These are phyloP conservation scores for Hypoxylon sp. DNA, from an alignment of 2,329 filamentous ascomycete species.

Conservation along the genomic window DNA sequence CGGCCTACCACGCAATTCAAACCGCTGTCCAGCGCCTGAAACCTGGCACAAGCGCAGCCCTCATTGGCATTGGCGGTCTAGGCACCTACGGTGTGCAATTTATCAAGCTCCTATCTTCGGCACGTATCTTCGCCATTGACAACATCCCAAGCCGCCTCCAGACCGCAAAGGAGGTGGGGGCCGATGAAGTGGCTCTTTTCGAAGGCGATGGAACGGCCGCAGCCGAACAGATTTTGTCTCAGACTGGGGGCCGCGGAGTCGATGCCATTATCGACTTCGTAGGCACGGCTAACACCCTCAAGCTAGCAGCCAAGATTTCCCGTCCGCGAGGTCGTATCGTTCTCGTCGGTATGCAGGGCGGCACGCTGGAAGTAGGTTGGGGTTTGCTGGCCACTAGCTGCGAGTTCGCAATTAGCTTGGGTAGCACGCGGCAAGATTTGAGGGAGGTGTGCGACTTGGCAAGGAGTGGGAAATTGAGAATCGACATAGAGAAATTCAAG, in stretches of 20 bases:
- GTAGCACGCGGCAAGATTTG: slow-evolving; percentile 43
- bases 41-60: slow-evolving; percentile 40
- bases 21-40: slow-evolving; percentile 36
- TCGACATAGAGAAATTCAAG: slow-evolving; percentile 38
- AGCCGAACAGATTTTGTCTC: slow-evolving; percentile 42
- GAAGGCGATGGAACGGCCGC: slow-evolving; percentile 20
- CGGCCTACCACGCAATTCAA: slow-evolving; percentile 41
- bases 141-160: slow-evolving; percentile 22
- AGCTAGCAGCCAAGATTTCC: slow-evolving; percentile 39
- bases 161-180: slow-evolving; percentile 35
- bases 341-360: slow-evolving; percentile 42
- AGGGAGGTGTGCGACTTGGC: slow-evolving; percentile 44
- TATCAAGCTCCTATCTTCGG: slow-evolving; percentile 39
- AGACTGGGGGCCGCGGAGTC: slow-evolving; percentile 51
- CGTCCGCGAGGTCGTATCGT: slow-evolving; percentile 40
- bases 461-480: slow-evolving; percentile 34
- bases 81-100: slow-evolving; percentile 44
- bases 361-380: slow-evolving; percentile 43
- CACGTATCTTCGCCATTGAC: slow-evolving; percentile 39
- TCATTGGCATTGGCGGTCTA: slow-evolving; percentile 43
- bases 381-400: slow-evolving; percentile 41
- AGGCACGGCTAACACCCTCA: slow-evolving; percentile 32
- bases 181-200: slow-evolving; percentile 33
- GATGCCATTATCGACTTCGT: slow-evolving; percentile 53
- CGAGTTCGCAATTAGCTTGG: slow-evolving; percentile 43